Conservation (phyloP, 2,329 filamentous ascomycete genomes). For the Teratosphaeria viscida region DNA sequence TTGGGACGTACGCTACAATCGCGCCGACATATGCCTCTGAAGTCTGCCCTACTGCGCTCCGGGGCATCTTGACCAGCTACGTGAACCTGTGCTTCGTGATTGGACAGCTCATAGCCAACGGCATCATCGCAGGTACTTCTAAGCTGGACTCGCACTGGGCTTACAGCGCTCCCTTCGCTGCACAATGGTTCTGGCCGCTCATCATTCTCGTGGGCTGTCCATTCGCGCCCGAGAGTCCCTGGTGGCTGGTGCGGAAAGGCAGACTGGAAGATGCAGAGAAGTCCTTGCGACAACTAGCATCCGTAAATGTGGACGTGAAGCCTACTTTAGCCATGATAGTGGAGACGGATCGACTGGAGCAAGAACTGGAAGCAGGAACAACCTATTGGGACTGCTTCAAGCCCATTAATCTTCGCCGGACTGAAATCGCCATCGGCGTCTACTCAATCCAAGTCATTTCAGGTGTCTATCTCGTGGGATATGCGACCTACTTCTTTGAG, state of each 20-base stretch:
- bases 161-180: slow-evolving; percentile 34
- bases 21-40: slow-evolving; percentile 57
- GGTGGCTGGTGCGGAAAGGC: slow-evolving; percentile 28
- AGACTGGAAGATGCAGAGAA: slow-evolving; percentile 26
- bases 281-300: slow-evolving; percentile 27
- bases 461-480: slow-evolving; percentile 34
- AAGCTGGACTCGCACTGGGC: slow-evolving; percentile 29
- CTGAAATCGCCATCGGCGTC: slow-evolving; percentile 34
- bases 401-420: slow-evolving; percentile 32
- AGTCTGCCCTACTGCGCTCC: slow-evolving; percentile 48
- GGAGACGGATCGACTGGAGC: slow-evolving; percentile 27
- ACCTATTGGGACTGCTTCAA: slow-evolving; percentile 33
- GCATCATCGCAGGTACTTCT: slow-evolving; percentile 28
- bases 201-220: slow-evolving; percentile 28
- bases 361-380: slow-evolving; percentile 30
- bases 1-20: slow-evolving; percentile 50
- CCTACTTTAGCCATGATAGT: slow-evolving; percentile 31
- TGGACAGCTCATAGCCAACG: slow-evolving; percentile 46
- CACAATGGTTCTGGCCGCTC: slow-evolving; percentile 34
- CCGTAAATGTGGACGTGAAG: slow-evolving; percentile 29
- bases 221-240: slow-evolving; percentile 26
- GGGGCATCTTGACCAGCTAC: slow-evolving; percentile 48
- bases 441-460: slow-evolving; percentile 35
- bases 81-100: slow-evolving; percentile 55
- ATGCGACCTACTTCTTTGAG: slow-evolving; percentile 39